Evolutionary conservation across 2,329 filamentous ascomycete genomes (phyloP).

Genomic region (Calycina marina): DNA sequence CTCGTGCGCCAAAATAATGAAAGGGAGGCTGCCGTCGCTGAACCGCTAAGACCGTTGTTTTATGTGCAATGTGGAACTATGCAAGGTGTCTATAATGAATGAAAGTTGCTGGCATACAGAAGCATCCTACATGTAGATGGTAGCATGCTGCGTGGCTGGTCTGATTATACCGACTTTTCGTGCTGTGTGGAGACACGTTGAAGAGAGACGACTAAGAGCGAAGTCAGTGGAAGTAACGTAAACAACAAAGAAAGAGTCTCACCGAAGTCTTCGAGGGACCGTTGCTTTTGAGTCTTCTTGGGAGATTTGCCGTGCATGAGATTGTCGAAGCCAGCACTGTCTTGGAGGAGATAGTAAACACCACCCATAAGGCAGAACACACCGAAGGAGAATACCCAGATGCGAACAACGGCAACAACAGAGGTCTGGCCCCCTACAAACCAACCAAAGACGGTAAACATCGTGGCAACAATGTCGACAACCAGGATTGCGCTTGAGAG

Average conservation of each 20-base stretch:
- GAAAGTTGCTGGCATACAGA: too few species aligned
- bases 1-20: not conserved
- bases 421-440: slow-evolving; percentile 57
- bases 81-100: too few species aligned
- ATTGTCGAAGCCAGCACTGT: slow-evolving; percentile 72
- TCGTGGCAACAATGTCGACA: slow-evolving; percentile 71
- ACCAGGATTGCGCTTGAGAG: slow-evolving; percentile 61
- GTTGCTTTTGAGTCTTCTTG: slow-evolving; percentile 70
- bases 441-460: slow-evolving; percentile 77
- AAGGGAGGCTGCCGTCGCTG: not conserved
- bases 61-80: too few species aligned
- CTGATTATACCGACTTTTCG: slow-evolving; percentile 65
- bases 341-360: slow-evolving; percentile 67
- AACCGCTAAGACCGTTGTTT: too few species aligned
- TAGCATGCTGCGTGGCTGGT: not conserved
- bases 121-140: slow-evolving; percentile 1
- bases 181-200: slow-evolving; percentile 86
- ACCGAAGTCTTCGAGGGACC: slow-evolving; percentile 81
- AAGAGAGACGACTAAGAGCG: slow-evolving; percentile 58
- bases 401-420: slow-evolving; percentile 72
- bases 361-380: slow-evolving; percentile 71
- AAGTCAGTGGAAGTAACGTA: slow-evolving; percentile 30
- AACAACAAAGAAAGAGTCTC: slow-evolving; percentile 26
- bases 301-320: slow-evolving; percentile 82
- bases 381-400: slow-evolving; percentile 86